Conservation (phyloP, 2,329 filamentous ascomycete genomes). For the Pyrenochaeta sp. region DNA sequence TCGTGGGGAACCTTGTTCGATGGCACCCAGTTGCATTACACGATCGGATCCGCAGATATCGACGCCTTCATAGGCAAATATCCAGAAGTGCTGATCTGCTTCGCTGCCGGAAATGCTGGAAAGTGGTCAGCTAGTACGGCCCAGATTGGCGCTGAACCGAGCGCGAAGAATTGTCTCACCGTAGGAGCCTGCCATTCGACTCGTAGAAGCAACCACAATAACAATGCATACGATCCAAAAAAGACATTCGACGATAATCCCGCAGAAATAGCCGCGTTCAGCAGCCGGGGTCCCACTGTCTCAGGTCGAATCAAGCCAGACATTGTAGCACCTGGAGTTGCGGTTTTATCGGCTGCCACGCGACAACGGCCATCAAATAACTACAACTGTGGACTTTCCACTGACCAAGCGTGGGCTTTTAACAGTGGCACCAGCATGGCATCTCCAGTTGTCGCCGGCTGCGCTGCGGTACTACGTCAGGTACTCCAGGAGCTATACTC, state of each 20-base stretch:
- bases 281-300: background rate
- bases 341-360: background rate
- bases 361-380: background rate
- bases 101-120: background rate
- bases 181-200: background rate
- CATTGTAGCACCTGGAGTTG: background rate
- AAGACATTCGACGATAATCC: background rate
- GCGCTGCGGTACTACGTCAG: background rate
- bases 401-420: too few relatives aligned
- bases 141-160: background rate
- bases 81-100: background rate
- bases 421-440: background rate
- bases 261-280: background rate
- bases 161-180: background rate
- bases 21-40: background rate
- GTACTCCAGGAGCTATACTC: background rate
- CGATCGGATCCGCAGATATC: background rate
- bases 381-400: background rate
- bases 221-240: background rate
- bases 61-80: background rate
- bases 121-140: background rate
- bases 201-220: too few relatives aligned
- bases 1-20: background rate
- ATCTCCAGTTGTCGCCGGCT: background rate
- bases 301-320: background rate